Evolutionary conservation across 2,329 filamentous ascomycete genomes (phyloP).

Genomic region (Drechslerella coelobrocha): DNA sequence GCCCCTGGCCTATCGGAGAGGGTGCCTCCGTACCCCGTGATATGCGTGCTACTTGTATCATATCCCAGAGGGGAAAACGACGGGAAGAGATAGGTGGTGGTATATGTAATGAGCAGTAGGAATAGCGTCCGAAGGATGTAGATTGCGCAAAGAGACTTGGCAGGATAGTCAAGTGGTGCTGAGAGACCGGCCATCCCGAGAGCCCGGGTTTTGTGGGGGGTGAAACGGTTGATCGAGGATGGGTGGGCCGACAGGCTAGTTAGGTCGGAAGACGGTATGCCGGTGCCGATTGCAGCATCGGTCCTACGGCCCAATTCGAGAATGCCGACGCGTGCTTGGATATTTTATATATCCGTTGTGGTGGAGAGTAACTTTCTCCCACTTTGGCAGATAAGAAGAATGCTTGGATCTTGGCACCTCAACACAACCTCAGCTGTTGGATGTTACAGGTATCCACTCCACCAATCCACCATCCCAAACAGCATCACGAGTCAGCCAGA

Average conservation of each 20-base stretch:
- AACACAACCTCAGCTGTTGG: slow-evolving; percentile 39
- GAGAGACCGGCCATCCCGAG: slow-evolving; percentile 17
- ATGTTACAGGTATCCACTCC: slow-evolving; percentile 15
- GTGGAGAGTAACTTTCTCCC: slow-evolving; percentile 12
- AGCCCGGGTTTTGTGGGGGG: not conserved
- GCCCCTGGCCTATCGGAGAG: slow-evolving; percentile 35
- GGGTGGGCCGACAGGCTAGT: not conserved
- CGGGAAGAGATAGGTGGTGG: slow-evolving; percentile 63
- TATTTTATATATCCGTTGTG: not conserved
- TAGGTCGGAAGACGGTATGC: slow-evolving; percentile 14
- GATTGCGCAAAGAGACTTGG: slow-evolving; percentile 54
- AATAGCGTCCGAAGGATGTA: slow-evolving; percentile 73
- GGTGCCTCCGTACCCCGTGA: slow-evolving; percentile 52
- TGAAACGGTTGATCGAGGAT: slow-evolving; percentile 6
- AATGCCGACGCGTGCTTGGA: not conserved
- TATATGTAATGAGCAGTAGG: slow-evolving; percentile 68
- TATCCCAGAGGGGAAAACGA: slow-evolving; percentile 65
- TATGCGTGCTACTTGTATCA: slow-evolving; percentile 72
- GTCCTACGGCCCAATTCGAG: slow-evolving; percentile 19
- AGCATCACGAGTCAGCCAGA: slow-evolving; percentile 4
- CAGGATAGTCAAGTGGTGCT: slow-evolving; percentile 34
- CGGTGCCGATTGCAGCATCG: slow-evolving; percentile 27
- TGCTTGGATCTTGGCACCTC: slow-evolving; percentile 24
- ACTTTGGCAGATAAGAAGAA: slow-evolving; percentile 17
- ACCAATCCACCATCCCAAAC: not conserved